Percentiles rank a stretch among this genome's conserved stretches.
Conservation (phyloP, 148 eudicot genomes). For the Salicornia ramosissima region DNA sequence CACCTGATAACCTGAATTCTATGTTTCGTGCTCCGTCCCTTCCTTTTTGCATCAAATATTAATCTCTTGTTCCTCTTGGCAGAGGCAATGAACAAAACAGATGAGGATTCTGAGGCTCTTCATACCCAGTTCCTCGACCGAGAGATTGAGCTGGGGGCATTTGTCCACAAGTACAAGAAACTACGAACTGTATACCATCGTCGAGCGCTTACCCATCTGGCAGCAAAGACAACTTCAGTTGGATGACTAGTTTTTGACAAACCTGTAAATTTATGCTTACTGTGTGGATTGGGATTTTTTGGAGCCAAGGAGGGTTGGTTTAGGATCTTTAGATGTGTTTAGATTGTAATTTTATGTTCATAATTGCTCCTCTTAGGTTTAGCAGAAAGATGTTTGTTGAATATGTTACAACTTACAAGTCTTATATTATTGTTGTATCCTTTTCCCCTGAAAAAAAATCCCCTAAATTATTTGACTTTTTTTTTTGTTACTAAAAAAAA, state of each 20-base stretch:
- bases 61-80: constrained; percentile 26
- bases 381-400: not conserved
- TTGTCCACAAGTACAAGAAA: constrained; percentile 81
- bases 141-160: constrained; percentile 65
- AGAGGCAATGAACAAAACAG: constrained; percentile 75
- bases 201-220: constrained; percentile 67
- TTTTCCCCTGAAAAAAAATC: too few relatives aligned
- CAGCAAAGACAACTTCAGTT: constrained; percentile 60
- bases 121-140: constrained; percentile 69
- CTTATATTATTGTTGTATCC: too few relatives aligned
- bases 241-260: constrained; percentile 25
- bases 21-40: not conserved
- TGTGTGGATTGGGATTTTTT: not conserved
- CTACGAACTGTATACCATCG: constrained; percentile 60
- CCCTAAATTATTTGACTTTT: too few relatives aligned
- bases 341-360: not conserved
- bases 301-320: not conserved
- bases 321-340: not conserved
- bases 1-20: not conserved
- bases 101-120: constrained; percentile 78
- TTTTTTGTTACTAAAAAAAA: too few relatives aligned
- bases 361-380: not conserved
- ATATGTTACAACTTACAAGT: not conserved
- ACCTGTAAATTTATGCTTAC: not conserved
- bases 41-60: not conserved